Conservation (phyloP, 768 basidiomycete genomes). For the Boletus bicolor region DNA sequence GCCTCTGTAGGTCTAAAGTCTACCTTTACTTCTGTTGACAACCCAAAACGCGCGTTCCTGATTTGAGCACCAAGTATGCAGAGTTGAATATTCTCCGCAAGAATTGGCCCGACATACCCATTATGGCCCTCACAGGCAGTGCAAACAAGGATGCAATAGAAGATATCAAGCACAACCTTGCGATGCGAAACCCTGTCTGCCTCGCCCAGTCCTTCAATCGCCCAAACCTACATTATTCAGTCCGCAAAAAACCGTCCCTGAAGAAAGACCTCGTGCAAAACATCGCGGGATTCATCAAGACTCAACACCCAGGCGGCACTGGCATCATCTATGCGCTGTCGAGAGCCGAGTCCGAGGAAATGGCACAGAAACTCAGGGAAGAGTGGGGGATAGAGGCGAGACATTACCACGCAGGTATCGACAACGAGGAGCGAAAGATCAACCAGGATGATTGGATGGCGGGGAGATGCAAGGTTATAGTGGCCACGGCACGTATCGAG, state of each 20-base stretch:
- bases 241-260: constrained; percentile 48
- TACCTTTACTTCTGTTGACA: neutral
- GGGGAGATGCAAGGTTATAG: constrained; percentile 74
- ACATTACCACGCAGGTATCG: constrained; percentile 87
- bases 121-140: constrained; percentile 97
- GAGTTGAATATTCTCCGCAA: constrained; percentile 64
- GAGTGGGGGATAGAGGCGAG: constrained; percentile 57
- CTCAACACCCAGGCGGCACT: constrained; percentile 51
- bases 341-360: constrained; percentile 72
- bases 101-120: constrained; percentile 75
- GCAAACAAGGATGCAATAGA: constrained; percentile 74
- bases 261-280: constrained; percentile 47
- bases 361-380: constrained; percentile 65
- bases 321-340: constrained; percentile 87
- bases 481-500: constrained; percentile 71
- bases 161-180: constrained; percentile 74
- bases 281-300: constrained; percentile 67
- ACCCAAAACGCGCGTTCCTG: constrained; percentile 4
- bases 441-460: constrained; percentile 73
- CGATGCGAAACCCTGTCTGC: constrained; percentile 51
- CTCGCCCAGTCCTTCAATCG: constrained; percentile 90
- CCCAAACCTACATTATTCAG: constrained; percentile 78
- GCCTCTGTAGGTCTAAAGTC: constrained; percentile 55
- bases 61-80: constrained; percentile 52
- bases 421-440: constrained; percentile 53